Percentiles rank a stretch among this genome's conserved stretches.
These are phyloP conservation scores for Celoporthe dispersa DNA, from an alignment of 2,329 filamentous ascomycete genomes.

Conservation along the genomic window DNA sequence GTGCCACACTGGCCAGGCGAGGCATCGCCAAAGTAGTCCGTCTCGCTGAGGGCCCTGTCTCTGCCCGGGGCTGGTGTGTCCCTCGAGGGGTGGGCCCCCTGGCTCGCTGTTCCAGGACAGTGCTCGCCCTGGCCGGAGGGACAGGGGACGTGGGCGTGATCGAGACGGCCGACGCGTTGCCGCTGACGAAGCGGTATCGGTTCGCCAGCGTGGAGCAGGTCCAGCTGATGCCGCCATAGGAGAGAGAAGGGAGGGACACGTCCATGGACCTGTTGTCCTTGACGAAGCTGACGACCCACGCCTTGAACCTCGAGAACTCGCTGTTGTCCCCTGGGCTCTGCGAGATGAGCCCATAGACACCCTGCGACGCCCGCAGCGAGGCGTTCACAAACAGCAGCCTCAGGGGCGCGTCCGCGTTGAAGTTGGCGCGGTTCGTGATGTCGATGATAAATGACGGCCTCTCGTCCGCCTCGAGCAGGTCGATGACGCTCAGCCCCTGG, in stretches of 20 bases:
- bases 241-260: conserved; percentile 56
- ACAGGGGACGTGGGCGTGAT: conserved; percentile 47
- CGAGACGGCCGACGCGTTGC: conserved; percentile 46
- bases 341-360: conserved; percentile 60
- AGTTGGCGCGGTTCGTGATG: conserved; percentile 61
- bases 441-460: conserved; percentile 79
- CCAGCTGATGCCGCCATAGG: conserved; percentile 71
- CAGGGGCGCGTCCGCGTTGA: conserved; percentile 56
- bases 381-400: conserved; percentile 71
- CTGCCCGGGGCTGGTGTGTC: conserved; percentile 39
- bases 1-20: conserved; percentile 15
- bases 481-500: conserved; percentile 68
- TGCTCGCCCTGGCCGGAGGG: conserved; percentile 43
- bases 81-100: conserved; percentile 42
- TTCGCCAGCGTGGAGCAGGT: conserved; percentile 70
- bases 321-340: conserved; percentile 50
- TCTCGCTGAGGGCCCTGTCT: conserved; percentile 36
- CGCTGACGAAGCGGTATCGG: conserved; percentile 71
- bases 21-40: conserved; percentile 50
- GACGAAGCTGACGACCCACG: conserved; percentile 67
- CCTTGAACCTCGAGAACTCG: conserved; percentile 68
- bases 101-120: conserved; percentile 41
- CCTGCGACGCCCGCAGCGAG: conserved; percentile 62
- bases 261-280: conserved; percentile 57
- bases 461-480: conserved; percentile 77